These are phyloP conservation scores for Trichophyton schoenleinii DNA, from an alignment of 2,329 filamentous ascomycete species.

Conservation along the genomic window DNA sequence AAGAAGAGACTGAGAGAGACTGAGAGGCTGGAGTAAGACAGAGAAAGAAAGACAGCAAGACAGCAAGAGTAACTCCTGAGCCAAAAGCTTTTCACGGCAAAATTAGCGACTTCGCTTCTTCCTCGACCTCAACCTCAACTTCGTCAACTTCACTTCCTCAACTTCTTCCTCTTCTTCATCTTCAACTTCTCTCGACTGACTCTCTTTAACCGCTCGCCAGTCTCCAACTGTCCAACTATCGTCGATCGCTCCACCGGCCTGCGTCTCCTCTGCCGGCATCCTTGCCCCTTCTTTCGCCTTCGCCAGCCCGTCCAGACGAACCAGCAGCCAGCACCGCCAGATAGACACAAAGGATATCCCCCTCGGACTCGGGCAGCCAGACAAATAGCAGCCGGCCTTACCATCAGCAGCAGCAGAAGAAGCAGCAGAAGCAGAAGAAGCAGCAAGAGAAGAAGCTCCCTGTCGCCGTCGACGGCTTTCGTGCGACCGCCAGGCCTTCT, in stretches of 20 bases:
- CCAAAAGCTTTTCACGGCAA: neutral
- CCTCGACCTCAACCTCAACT: too few relatives aligned
- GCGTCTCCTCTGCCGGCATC: neutral
- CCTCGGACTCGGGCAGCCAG: neutral
- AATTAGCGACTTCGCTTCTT: neutral
- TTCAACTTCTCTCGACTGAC: neutral
- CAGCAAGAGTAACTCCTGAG: neutral
- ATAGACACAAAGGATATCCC: neutral
- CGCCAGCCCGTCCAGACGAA: neutral
- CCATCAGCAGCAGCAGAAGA: too few relatives aligned
- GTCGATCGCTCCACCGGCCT: neutral
- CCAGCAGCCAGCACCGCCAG: neutral
- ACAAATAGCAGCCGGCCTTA: too few relatives aligned
- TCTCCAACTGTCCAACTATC: neutral
- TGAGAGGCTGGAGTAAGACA: neutral
- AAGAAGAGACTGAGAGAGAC: neutral
- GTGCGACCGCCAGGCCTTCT: neutral
- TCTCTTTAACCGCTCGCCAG: neutral
- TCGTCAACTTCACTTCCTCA: neutral
- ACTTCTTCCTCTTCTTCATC: neutral
- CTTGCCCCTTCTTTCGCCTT: neutral
- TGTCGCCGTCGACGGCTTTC: neutral
- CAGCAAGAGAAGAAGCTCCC: too few relatives aligned
- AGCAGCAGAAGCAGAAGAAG: too few relatives aligned
- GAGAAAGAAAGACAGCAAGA: neutral